These are phyloP conservation scores for Solanum infundibuliforme DNA, from an alignment of 257 asterid species.

Conservation along the genomic window DNA sequence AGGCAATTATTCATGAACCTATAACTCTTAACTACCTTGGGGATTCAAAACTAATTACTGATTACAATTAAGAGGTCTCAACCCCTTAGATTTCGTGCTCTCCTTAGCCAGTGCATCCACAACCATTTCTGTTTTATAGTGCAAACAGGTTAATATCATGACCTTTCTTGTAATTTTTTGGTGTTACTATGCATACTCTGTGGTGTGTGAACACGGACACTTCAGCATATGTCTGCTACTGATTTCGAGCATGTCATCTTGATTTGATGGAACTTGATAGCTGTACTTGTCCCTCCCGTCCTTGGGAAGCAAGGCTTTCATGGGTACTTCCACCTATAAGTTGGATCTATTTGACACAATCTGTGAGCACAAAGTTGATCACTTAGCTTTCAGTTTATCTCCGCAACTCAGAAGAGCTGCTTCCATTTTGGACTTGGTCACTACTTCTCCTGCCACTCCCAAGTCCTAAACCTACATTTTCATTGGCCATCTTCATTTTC, in stretches of 20 bases:
- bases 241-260: slow-evolving; percentile 46
- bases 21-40: slow-evolving; percentile 4
- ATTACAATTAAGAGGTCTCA: neutral
- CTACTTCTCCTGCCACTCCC: slow-evolving; percentile 66
- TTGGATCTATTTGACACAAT: slow-evolving; percentile 71
- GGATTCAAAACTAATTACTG: neutral
- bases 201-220: neutral
- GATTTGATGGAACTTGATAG: slow-evolving; percentile 66
- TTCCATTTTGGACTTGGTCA: slow-evolving; percentile 60
- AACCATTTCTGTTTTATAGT: neutral
- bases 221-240: neutral
- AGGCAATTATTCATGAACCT: slow-evolving; percentile 47
- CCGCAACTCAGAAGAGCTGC: slow-evolving; percentile 54
- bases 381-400: slow-evolving; percentile 68
- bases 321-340: slow-evolving; percentile 74
- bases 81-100: neutral
- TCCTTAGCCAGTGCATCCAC: neutral
- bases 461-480: slow-evolving; percentile 56
- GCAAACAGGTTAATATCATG: neutral
- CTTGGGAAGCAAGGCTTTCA: slow-evolving; percentile 89
- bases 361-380: slow-evolving; percentile 83
- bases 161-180: neutral
- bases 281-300: slow-evolving; percentile 39
- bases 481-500: slow-evolving; percentile 27
- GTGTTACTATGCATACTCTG: neutral